Evolutionary conservation across 345 rosid species (phyloP), one percentile per base, ranked within the genome.

Genomic region (Eucalyptus virginea): DNA sequence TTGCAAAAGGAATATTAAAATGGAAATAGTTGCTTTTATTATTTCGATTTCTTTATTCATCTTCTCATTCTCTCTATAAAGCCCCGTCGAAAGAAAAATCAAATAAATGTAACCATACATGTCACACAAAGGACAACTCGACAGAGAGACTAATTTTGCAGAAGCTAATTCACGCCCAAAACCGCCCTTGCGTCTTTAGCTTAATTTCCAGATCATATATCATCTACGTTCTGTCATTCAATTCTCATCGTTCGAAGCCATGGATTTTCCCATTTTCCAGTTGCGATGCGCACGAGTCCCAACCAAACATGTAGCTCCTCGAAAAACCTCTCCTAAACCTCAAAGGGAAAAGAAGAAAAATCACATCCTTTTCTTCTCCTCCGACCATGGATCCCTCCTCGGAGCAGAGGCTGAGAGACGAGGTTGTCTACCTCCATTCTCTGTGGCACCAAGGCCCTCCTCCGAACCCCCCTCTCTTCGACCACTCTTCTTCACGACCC

Each of bases 391-490:
- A 90, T 28, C 90, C 90, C 26, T 91, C 4, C 62, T 24, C 87
- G 86, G 95, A 94, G 72, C 91, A 92, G 89, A 90, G 92, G 47
- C 92, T 93, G 89, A 93, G 91, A 87, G 93, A 94, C 24, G 99
- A 96, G 87, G 99, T 95, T 50, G 91, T 95, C 87, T 94, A 92
- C 93, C 98, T 96, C 87, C 98, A 96, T 90, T 92, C 93, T 40
- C 97, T 97, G 83, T 95, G 97, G 98, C 95, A 92, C 69, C 94
- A 91, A 89, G 98, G 94, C 87, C 99, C 98, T 15, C 97, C 62
- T 19, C 72, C 87, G 3, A 86, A 90, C 92, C 92, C 86, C 32
- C 54, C 67, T 18, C 56, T 48, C 88, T 81, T 90, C 69, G 67
- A 24, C 19, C 56, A 9, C 30, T 11, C 86, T 37, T 37, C 62